These are phyloP conservation scores for Arthrocladium fulminans DNA, from an alignment of 2,329 filamentous ascomycete genomes.

Conservation along the genomic window DNA sequence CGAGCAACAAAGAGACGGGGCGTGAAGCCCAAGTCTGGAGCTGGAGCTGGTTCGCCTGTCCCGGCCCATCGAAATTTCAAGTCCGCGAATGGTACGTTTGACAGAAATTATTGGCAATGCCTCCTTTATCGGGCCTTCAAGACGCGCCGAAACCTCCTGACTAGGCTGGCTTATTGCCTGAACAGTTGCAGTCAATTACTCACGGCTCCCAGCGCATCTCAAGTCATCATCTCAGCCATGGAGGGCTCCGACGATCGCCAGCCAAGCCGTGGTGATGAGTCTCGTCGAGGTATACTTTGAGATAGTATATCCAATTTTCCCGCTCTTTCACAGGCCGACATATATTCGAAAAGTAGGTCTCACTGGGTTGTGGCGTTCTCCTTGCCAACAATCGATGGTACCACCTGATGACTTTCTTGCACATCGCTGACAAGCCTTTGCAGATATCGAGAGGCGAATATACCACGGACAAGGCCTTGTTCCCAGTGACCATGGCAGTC, in stretches of 20 bases:
- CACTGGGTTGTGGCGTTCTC: no score
- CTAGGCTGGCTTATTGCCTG: no score
- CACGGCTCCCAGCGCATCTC: no score
- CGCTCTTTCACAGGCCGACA: slow-evolving; percentile 43
- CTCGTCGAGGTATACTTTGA: slow-evolving; percentile 45
- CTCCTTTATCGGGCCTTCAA: no score
- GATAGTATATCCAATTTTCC: slow-evolving; percentile 47
- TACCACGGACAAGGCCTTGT: slow-evolving; percentile 35
- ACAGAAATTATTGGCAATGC: no score
- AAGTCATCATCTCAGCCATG: no score
- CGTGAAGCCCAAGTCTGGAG: slow-evolving; percentile 19
- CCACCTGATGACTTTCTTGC: no score
- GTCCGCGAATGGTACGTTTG: no score
- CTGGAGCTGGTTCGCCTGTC: background rate
- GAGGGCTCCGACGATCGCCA: slow-evolving; percentile 35
- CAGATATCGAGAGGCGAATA: slow-evolving; percentile 37
- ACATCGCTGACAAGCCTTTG: no score
- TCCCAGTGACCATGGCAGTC: slow-evolving; percentile 44
- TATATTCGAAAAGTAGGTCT: slow-evolving; percentile 26
- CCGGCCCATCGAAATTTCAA: background rate
- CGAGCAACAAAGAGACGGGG: slow-evolving; percentile 36
- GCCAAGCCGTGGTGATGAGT: slow-evolving; percentile 32
- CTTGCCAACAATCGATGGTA: no score
- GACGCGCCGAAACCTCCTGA: no score
- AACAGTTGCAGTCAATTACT: no score